These are phyloP conservation scores for Ceratocystis cubensis DNA, from an alignment of 2,329 filamentous ascomycete genomes.

Conservation along the genomic window DNA sequence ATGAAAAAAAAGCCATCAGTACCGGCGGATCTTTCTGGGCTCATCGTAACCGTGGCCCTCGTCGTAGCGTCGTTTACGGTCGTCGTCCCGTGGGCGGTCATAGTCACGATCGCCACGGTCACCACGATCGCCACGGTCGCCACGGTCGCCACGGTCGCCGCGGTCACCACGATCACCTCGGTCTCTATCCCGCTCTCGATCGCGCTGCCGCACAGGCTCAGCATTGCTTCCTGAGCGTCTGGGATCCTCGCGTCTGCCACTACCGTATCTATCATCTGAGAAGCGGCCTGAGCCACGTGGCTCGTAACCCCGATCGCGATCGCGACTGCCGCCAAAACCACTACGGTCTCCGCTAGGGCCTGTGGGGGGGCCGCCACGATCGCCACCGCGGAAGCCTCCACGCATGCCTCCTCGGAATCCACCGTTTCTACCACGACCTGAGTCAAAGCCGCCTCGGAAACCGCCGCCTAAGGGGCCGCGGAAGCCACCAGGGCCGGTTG, in stretches of 20 bases:
- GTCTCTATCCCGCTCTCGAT: slow-evolving; percentile 30
- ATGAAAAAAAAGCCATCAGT: slow-evolving; percentile 29
- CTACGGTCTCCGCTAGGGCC: slow-evolving; percentile 43
- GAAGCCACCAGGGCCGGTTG: slow-evolving; percentile 48
- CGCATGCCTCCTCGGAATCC: slow-evolving; percentile 34
- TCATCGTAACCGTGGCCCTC: slow-evolving; percentile 76
- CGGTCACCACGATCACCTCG: not conserved
- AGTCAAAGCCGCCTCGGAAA: slow-evolving; percentile 34
- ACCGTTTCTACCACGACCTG: slow-evolving; percentile 40
- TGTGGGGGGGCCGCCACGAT: slow-evolving; percentile 36
- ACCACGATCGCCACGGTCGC: slow-evolving; percentile 26
- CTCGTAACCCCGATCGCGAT: slow-evolving; percentile 39
- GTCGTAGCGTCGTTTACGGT: slow-evolving; percentile 55
- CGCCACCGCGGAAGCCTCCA: slow-evolving; percentile 40
- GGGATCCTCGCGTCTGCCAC: slow-evolving; percentile 23
- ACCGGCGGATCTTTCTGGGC: slow-evolving; percentile 51
- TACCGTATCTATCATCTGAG: slow-evolving; percentile 45
- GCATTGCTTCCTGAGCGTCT: slow-evolving; percentile 64
- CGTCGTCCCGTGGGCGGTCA: slow-evolving; percentile 46
- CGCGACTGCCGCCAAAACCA: slow-evolving; percentile 36
- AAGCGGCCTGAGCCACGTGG: slow-evolving; percentile 43
- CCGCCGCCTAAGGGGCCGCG: slow-evolving; percentile 43
- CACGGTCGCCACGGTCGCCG: slow-evolving; percentile 34
- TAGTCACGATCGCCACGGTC: slow-evolving; percentile 30
- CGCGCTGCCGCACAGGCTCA: slow-evolving; percentile 54